A percentile compares a stretch with the other conserved stretches of the same genome.
phyloP scores from a whole-genome alignment of 2,329 filamentous ascomycete genomes.

The Colletotrichum shisoi region DNA sequence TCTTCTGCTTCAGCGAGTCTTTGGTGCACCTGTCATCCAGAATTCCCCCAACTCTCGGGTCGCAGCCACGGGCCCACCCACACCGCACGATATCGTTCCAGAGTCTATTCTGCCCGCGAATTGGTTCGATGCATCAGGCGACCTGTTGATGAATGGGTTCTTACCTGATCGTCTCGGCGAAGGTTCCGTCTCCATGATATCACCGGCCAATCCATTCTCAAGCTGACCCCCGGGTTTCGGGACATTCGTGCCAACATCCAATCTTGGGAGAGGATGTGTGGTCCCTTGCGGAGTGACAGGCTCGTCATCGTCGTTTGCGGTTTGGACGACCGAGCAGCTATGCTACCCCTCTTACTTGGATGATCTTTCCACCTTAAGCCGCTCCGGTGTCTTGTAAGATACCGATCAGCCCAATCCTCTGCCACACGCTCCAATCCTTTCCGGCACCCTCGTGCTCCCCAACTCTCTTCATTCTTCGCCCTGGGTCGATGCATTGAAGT shows the following conservation, averaged over 20 bases:
- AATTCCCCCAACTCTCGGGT: slow-evolving; percentile 31
- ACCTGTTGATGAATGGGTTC: slow-evolving; percentile 15
- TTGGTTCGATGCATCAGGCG: slow-evolving; percentile 32
- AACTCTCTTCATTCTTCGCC: slow-evolving; percentile 4
- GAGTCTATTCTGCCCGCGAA: slow-evolving; percentile 2
- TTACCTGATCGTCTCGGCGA: slow-evolving; percentile 14
- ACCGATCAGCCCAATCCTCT: slow-evolving; percentile 27
- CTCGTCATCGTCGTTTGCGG: slow-evolving; percentile 16
- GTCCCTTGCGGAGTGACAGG: slow-evolving; percentile 26
- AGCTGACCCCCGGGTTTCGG: neutral
- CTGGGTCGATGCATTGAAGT: neutral
- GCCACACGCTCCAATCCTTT: slow-evolving; percentile 23
- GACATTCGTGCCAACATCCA: slow-evolving; percentile 9
- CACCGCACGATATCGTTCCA: slow-evolving; percentile 25
- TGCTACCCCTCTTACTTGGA: slow-evolving; percentile 10
- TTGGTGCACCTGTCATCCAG: slow-evolving; percentile 13
- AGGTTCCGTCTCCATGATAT: slow-evolving; percentile 22
- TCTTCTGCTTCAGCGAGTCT: neutral
- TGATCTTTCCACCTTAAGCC: slow-evolving; percentile 23
- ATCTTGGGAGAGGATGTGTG: neutral
- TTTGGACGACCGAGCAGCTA: neutral
- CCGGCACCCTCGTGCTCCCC: slow-evolving; percentile 14
- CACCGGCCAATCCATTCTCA: slow-evolving; percentile 17
- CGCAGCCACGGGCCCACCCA: slow-evolving; percentile 28
- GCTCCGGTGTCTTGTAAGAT: slow-evolving; percentile 25